phyloP scores from a whole-genome alignment of 2,329 filamentous ascomycete species.

The Calonectria crousiana region DNA sequence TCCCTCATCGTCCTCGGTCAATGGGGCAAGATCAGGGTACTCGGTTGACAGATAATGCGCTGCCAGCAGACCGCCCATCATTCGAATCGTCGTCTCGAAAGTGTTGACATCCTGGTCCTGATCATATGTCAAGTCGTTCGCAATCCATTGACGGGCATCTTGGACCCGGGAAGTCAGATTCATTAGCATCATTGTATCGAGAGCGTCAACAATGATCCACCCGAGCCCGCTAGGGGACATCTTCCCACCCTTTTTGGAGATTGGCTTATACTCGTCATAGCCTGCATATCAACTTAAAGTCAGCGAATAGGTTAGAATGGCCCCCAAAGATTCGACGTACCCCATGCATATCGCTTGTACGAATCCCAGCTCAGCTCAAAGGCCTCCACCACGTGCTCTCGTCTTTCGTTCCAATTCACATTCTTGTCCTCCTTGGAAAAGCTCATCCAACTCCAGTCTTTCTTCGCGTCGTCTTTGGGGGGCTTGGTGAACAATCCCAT shows the following conservation, averaged over 20 bases:
- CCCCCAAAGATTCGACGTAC: constrained; percentile 62
- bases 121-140: constrained; percentile 83
- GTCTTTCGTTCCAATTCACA: constrained; percentile 81
- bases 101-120: constrained; percentile 97
- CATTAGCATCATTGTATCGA: constrained; percentile 99
- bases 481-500: constrained; percentile 68
- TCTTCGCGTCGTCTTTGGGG: constrained; percentile 51
- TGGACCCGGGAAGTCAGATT: constrained; percentile 89
- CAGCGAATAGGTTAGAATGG: constrained; percentile 37
- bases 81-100: constrained; percentile 97
- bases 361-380: constrained; percentile 94
- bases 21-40: constrained; percentile 83
- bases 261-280: constrained; percentile 87
- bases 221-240: constrained; percentile 93
- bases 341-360: constrained; percentile 95
- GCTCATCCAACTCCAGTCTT: constrained; percentile 70
- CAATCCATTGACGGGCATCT: constrained; percentile 90
- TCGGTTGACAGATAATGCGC: constrained; percentile 94
- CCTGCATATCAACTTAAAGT: constrained; percentile 58
- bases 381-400: constrained; percentile 86
- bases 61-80: constrained; percentile 92
- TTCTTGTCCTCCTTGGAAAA: constrained; percentile 59
- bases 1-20: constrained; percentile 78
- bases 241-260: constrained; percentile 81
- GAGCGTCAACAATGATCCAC: constrained; percentile 97